Base-by-base conservation (phyloP, 257 asterid genomes). In the Fraxinus excelsior region DNA sequence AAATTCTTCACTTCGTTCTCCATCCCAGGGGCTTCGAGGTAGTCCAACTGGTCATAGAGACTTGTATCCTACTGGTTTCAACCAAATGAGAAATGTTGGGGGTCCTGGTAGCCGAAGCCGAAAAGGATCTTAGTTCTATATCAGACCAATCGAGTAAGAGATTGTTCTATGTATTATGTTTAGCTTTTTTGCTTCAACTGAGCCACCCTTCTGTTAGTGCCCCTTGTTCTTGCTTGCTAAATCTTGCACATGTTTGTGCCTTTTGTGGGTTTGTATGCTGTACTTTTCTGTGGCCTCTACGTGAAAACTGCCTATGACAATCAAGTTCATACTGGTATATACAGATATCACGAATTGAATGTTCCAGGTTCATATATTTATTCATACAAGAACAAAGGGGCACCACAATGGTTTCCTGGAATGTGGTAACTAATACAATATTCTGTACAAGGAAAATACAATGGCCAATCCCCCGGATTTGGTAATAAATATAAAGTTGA, bases 1-100 rank as follows among this genome's bases (percentile, higher is more conserved):
- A 58, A 86, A 74, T 71, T 78, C 89, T 23, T 87, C 96, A 26
- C 97, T 94, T 2, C 89, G 94, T 14, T 81, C 88, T 71, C 91
- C 91, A 66, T 84, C 90, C 44, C 96, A 84, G 67, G 88, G 87
- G 49, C 31, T 71, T 75, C 84, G 94, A 53, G 77, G 89, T 38
- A 82, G 86, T 73, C 75, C 91, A 14, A 67, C 79, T 26, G 18
- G 51, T 42, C 51, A 42, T 42, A 42, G 51, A 42, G 51, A 42
- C 51, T 12, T 42, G 51, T 3, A 42, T 42, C 51, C 51, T 42
- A 2, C 51, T 12, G 84, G 88, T 71, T 19, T 73, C 32, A 84
- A 83, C 74, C 85, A 34, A 70, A 60, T 75, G 35, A 86, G 88
- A 79, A 85, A 51, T 32, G 66, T 74, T 2, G 68, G 74, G 72